These are phyloP conservation scores for Termitomyces sp. DNA, from an alignment of 768 basidiomycete species.

Conservation along the genomic window DNA sequence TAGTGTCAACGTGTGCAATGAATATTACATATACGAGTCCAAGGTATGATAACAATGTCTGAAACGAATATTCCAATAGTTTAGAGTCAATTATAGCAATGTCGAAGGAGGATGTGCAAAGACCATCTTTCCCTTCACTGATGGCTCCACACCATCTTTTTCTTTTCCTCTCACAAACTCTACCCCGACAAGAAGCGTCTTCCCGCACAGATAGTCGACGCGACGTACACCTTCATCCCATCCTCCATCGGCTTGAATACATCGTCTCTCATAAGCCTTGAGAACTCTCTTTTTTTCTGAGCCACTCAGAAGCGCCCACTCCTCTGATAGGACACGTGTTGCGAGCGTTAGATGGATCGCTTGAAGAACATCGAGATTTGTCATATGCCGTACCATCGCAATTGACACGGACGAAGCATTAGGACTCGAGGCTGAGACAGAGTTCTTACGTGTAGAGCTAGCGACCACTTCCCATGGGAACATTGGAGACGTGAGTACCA, in stretches of 20 bases:
- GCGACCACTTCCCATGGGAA: constrained; percentile 12
- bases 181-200: constrained; percentile 55
- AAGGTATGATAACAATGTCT: background rate
- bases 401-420: constrained; percentile 4
- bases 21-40: background rate
- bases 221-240: constrained; percentile 68
- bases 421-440: background rate
- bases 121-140: constrained; percentile 41
- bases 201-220: constrained; percentile 61
- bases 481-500: constrained; percentile 5
- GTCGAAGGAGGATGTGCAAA: constrained; percentile 22
- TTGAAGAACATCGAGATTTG: constrained; percentile 61
- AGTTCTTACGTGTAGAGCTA: background rate
- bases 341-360: constrained; percentile 54
- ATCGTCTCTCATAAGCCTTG: constrained; percentile 59
- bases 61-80: background rate
- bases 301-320: constrained; percentile 60
- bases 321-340: constrained; percentile 52
- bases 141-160: constrained; percentile 11
- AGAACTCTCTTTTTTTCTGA: constrained; percentile 51
- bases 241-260: constrained; percentile 53
- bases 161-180: constrained; percentile 44
- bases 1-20: background rate
- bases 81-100: background rate
- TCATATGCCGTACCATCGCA: constrained; percentile 20